phyloP scores from a whole-genome alignment of 495 filamentous ascomycete genomes.

The Durotheca rogersii region DNA sequence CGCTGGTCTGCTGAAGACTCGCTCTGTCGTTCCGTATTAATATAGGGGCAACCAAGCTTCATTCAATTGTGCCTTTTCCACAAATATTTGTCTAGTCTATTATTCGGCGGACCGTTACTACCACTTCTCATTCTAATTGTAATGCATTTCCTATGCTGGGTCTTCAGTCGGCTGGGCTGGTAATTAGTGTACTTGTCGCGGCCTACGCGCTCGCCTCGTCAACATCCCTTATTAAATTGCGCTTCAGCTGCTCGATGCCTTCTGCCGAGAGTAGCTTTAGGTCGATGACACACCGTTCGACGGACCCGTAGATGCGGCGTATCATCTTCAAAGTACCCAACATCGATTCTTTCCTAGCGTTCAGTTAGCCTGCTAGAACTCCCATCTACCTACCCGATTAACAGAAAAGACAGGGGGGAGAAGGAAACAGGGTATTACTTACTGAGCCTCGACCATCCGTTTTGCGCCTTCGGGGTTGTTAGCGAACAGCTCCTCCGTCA shows the following conservation, averaged over 20 bases:
- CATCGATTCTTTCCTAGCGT: slow-evolving; percentile 51
- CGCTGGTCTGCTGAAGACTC: too few relatives aligned
- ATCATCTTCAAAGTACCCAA: slow-evolving; percentile 48
- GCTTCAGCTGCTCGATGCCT: slow-evolving; percentile 46
- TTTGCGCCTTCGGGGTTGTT: slow-evolving; percentile 44
- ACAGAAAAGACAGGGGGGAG: background rate
- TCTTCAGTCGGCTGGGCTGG: too few relatives aligned
- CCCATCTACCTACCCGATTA: background rate
- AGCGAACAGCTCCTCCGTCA: slow-evolving; percentile 39
- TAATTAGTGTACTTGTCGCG: too few relatives aligned
- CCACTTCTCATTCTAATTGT: too few relatives aligned
- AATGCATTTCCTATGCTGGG: too few relatives aligned
- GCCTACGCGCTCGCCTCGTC: too few relatives aligned
- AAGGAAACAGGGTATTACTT: slow-evolving; percentile 27
- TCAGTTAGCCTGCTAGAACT: background rate
- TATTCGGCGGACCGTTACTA: too few relatives aligned
- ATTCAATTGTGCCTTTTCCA: too few relatives aligned
- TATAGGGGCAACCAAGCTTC: too few relatives aligned
- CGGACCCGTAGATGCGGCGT: slow-evolving; percentile 52
- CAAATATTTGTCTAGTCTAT: too few relatives aligned
- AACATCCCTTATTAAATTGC: slow-evolving; percentile 44
- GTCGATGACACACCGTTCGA: slow-evolving; percentile 50
- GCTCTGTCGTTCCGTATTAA: too few relatives aligned
- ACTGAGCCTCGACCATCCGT: slow-evolving; percentile 50
- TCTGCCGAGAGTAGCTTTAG: slow-evolving; percentile 50